These are phyloP conservation scores for Leccinum broughii DNA, from an alignment of 768 basidiomycete species.

Conservation along the genomic window DNA sequence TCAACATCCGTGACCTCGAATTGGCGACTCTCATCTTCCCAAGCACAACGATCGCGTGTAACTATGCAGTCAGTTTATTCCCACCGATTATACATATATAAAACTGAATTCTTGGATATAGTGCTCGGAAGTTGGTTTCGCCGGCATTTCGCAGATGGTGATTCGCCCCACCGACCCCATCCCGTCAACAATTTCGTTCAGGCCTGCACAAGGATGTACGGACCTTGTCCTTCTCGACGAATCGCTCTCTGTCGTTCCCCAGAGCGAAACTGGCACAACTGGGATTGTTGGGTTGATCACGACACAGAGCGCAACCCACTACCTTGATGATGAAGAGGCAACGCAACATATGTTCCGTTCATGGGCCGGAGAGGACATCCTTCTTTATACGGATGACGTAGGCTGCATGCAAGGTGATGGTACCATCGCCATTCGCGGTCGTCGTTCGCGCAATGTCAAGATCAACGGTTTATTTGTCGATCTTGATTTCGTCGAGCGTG, in stretches of 20 bases:
- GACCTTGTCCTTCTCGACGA: conserved; percentile 17
- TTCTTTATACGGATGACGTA: conserved; percentile 17
- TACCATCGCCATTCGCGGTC: conserved; percentile 14
- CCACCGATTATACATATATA: neutral
- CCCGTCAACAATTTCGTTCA: conserved; percentile 11
- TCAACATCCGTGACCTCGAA: conserved; percentile 11
- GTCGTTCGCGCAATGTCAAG: conserved; percentile 19
- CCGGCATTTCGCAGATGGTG: conserved; percentile 17
- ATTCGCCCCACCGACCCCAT: conserved; percentile 16
- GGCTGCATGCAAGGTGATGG: conserved; percentile 21
- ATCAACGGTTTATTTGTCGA: conserved; percentile 18
- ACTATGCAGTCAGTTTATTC: conserved; percentile 11
- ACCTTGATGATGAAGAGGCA: conserved; percentile 15
- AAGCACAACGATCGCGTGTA: conserved; percentile 14
- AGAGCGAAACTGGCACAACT: conserved; percentile 2
- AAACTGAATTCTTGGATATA: neutral
- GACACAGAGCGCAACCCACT: conserved; percentile 12
- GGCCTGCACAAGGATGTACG: conserved; percentile 12
- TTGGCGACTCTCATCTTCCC: conserved; percentile 16
- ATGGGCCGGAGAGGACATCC: conserved; percentile 13
- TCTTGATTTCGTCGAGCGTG: conserved; percentile 19
- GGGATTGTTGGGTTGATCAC: conserved; percentile 16
- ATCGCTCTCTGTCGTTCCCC: conserved; percentile 13
- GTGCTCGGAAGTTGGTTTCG: conserved; percentile 20
- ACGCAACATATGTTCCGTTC: conserved; percentile 19